Conservation (phyloP, 345 rosid species). For the Camelina sativa region DNA sequence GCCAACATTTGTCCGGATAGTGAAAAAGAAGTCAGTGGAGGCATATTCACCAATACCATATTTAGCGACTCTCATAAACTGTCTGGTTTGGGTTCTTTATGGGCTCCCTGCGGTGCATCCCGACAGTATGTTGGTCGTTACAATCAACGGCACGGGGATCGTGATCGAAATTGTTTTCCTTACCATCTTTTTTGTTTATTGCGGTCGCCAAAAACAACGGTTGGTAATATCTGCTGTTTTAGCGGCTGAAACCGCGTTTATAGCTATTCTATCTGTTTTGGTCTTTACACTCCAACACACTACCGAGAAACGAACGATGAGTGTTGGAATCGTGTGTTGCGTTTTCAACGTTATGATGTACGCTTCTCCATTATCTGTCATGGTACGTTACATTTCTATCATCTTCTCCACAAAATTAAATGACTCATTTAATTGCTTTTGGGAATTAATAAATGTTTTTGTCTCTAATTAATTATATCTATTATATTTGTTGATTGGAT, state of each 20-base stretch:
- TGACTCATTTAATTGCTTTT: neutral
- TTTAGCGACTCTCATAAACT: slow-evolving; percentile 77
- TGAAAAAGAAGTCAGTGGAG: slow-evolving; percentile 76
- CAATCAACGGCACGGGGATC: slow-evolving; percentile 74
- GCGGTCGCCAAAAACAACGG: slow-evolving; percentile 49
- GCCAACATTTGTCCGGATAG: slow-evolving; percentile 76
- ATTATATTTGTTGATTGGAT: neutral
- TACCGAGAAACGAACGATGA: slow-evolving; percentile 49
- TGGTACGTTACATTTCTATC: slow-evolving; percentile 52
- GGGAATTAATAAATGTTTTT: too few species aligned
- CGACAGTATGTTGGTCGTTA: slow-evolving; percentile 63
- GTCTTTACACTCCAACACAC: slow-evolving; percentile 57
- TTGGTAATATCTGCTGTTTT: slow-evolving; percentile 40
- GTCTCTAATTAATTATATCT: neutral
- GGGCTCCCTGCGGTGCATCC: slow-evolving; percentile 85
- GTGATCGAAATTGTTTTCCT: slow-evolving; percentile 63
- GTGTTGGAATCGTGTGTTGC: slow-evolving; percentile 67
- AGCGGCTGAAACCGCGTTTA: slow-evolving; percentile 49
- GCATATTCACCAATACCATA: slow-evolving; percentile 80
- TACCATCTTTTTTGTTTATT: slow-evolving; percentile 50
- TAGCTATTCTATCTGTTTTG: slow-evolving; percentile 41
- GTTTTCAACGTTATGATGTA: slow-evolving; percentile 79
- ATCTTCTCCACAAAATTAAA: neutral
- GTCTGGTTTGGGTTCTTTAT: slow-evolving; percentile 80
- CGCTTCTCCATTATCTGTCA: slow-evolving; percentile 78